These are phyloP conservation scores for Trichosporon ovoides DNA, from an alignment of 1,284 basidiomycete genomes.

Conservation along the genomic window DNA sequence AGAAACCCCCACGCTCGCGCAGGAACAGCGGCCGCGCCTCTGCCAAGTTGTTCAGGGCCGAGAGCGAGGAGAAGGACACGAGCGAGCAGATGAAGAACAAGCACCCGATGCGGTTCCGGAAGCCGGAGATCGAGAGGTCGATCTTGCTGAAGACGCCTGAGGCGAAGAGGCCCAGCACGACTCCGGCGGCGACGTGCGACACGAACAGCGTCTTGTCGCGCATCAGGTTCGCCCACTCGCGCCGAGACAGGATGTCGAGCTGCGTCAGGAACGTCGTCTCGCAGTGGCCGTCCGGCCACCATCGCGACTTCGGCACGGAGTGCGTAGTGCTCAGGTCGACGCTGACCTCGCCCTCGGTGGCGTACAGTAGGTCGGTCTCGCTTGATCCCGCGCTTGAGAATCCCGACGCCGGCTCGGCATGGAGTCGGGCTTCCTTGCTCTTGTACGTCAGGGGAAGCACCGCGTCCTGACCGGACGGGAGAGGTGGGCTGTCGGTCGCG, in stretches of 20 bases:
- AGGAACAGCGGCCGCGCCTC: constrained; percentile 76
- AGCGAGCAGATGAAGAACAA: constrained; percentile 84
- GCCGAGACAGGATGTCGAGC: constrained; percentile 65
- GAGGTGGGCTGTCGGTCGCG: constrained; percentile 56
- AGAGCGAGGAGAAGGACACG: constrained; percentile 78
- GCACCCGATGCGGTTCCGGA: constrained; percentile 79
- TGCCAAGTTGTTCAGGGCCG: constrained; percentile 78
- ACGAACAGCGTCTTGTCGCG: constrained; percentile 75
- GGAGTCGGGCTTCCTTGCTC: neutral
- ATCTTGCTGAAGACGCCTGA: constrained; percentile 81
- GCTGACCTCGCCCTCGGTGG: neutral
- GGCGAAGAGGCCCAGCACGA: constrained; percentile 68
- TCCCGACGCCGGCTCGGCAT: neutral
- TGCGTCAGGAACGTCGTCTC: constrained; percentile 76
- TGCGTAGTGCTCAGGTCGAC: neutral
- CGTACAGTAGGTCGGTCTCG: neutral
- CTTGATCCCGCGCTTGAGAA: neutral
- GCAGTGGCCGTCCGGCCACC: constrained; percentile 21
- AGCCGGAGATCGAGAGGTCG: constrained; percentile 72
- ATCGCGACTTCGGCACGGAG: neutral
- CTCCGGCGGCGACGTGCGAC: constrained; percentile 65
- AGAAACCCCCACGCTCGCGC: constrained; percentile 77
- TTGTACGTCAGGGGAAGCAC: neutral
- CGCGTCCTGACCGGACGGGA: neutral
- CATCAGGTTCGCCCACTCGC: constrained; percentile 75